Evolutionary conservation across 768 basidiomycete species (phyloP), one percentile per base, ranked within the genome.

Genomic region (Glaciozyma martinii): DNA sequence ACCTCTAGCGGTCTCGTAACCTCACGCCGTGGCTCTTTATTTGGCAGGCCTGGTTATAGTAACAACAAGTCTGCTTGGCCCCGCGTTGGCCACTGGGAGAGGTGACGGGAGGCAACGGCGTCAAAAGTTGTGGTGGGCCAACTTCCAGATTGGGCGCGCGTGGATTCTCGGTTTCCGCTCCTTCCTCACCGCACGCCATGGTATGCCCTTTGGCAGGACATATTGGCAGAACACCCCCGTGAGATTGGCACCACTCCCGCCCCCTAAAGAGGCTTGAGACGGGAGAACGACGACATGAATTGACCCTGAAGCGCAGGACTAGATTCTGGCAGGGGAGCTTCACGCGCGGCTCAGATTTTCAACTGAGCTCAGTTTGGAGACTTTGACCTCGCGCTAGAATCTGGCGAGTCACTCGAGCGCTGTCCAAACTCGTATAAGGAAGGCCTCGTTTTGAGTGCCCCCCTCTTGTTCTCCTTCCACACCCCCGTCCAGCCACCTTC

Each of bases 391-490:
- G n/a, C n/a, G n/a, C n/a, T n/a, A n/a, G n/a, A n/a, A n/a, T n/a
- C n/a, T n/a, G n/a, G n/a, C n/a, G n/a, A 40, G 37, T 40, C 37
- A 50, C n/a, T 27, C n/a, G 21, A 47, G n/a, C n/a, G n/a, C n/a
- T n/a, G n/a, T n/a, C n/a, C n/a, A n/a, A 16, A 21, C 16, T 47
- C 15, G 46, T 25, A 47, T 47, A 47, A 47, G 46, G 25, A 47
- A 3, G 3, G 12, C 23, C 9, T 47, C 46, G 12, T 23, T 9
- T 25, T 8, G 46, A 47, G 7, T 21, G 4, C 54, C 27, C 46
- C 59, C 63, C 62, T 63, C n/a, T n/a, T n/a, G n/a, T n/a, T 25
- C 42, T 25, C 49, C 19, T 46, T 55, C 62, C 61, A 47, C 56
- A 8, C 59, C 2, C 42, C 59, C 63, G 61, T 62, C 52, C 53